Evolutionary conservation across 805 yeast species (phyloP), one percentile per base, ranked within the genome.

Genomic region (Wickerhamiella dianesei): DNA sequence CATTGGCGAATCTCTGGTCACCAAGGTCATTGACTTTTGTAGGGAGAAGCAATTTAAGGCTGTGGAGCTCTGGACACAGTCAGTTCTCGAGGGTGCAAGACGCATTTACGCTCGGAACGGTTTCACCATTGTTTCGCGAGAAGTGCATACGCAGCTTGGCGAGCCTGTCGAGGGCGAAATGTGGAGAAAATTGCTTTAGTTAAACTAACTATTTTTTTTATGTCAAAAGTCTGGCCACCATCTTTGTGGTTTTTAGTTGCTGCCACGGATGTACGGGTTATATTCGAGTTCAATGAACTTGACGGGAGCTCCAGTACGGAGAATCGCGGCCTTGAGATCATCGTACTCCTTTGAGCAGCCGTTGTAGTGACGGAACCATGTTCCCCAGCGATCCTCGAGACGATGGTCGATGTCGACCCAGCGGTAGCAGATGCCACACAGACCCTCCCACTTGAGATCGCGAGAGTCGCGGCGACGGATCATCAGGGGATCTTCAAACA

Each of bases 291-390:
- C 59, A 2, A 52, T 36, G n/a, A 56, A 35, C 21, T 50, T 43
- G 12, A 54, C 53, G 4, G 56, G 56, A 3, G 56, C 56, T 3
- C 55, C 54, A 19, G 54, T 53, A 12, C 56, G 52, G 8, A 37
- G 40, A 9, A 55, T 41, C 4, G 52, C 49, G 37, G 48, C 50
- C 43, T 52, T 50, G 35, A 55, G 46, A 25, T 50, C 57, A 21
- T 56, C 55, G 39, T 56, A 56, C 44, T 56, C 59, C 35, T 54
- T 51, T 29, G 50, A 50, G 43, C 59, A 56, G 40, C 47, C 47
- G 42, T 54, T 54, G 37, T 56, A 56, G 45, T 56, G 59, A 12
- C 57, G 44, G 44, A 51, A 56, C 59, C 59, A 56, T 1, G 59
- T 56, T 8, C 57, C 57, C 59, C 59, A 56, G n/a, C 37, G 46